phyloP scores from a whole-genome alignment of 2,329 filamentous ascomycete genomes.

The Colletotrichum echinochloae region DNA sequence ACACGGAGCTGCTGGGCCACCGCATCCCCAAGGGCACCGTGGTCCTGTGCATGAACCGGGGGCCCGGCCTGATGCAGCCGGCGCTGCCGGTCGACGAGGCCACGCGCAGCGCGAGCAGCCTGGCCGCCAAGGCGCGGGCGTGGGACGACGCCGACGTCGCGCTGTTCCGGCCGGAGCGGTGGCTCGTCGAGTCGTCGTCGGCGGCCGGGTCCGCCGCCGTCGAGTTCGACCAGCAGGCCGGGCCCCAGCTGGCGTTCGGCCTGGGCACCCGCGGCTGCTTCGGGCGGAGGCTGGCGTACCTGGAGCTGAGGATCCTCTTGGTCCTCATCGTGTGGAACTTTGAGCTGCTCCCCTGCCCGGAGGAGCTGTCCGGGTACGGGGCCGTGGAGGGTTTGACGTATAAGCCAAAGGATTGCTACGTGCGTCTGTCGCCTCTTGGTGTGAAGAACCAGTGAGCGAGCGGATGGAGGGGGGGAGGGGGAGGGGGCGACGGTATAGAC shows the following conservation, averaged over 20 bases:
- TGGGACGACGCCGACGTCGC: constrained; percentile 50
- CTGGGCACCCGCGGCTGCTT: constrained; percentile 54
- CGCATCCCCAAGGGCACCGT: constrained; percentile 51
- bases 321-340: constrained; percentile 55
- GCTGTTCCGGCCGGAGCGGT: constrained; percentile 53
- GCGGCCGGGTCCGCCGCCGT: constrained; percentile 24
- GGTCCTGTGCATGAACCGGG: constrained; percentile 46
- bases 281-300: constrained; percentile 52
- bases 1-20: constrained; percentile 51
- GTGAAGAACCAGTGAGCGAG: not conserved
- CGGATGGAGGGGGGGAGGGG: no score
- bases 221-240: constrained; percentile 50
- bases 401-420: constrained; percentile 39
- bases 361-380: constrained; percentile 38
- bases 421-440: constrained; percentile 16
- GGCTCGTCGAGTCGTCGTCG: constrained; percentile 45
- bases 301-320: constrained; percentile 52
- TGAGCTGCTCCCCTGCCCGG: constrained; percentile 47
- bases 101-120: constrained; percentile 44
- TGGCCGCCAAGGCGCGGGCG: constrained; percentile 44
- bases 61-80: constrained; percentile 47
- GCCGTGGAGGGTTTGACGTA: constrained; percentile 38
- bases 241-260: constrained; percentile 52
- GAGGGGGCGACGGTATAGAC: no score
- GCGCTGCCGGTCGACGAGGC: constrained; percentile 46